These are phyloP conservation scores for Phytopythium mirpurense DNA, from an alignment of 352 stramenopile species.

Conservation along the genomic window DNA sequence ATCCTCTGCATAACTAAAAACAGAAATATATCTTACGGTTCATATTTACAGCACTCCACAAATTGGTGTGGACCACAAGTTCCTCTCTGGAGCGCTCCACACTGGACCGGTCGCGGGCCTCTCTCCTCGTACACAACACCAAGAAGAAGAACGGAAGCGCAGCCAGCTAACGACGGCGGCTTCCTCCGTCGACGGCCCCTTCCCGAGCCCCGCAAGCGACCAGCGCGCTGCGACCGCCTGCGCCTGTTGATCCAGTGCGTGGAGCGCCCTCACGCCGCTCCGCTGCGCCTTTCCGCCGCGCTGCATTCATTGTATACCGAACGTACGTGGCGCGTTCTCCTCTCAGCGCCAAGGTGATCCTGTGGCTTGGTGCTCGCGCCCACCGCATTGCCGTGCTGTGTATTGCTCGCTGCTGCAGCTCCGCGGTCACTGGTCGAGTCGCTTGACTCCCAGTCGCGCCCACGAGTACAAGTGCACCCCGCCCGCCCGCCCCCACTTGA, in stretches of 20 bases:
- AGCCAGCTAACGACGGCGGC: too few relatives aligned
- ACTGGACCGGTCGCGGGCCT: too few relatives aligned
- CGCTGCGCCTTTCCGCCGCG: neutral
- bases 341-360: too few relatives aligned
- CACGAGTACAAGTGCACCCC: neutral
- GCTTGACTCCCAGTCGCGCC: neutral
- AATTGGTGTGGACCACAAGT: too few relatives aligned
- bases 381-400: neutral
- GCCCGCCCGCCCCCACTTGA: too few relatives aligned
- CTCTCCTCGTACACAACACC: conserved; percentile 1
- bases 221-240: neutral
- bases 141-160: neutral
- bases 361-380: too few relatives aligned
- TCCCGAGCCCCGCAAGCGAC: neutral
- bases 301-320: too few relatives aligned
- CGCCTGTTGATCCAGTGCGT: neutral
- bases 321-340: neutral
- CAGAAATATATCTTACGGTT: too few relatives aligned
- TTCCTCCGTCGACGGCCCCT: neutral
- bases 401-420: neutral
- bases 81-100: too few relatives aligned
- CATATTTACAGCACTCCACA: too few relatives aligned
- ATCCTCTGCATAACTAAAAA: too few relatives aligned
- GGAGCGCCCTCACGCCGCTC: neutral
- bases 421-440: neutral